Evolutionary conservation across 192 early-diverging fungal genomes (phyloP).

Genomic region (Rhizophagus prolifer): DNA sequence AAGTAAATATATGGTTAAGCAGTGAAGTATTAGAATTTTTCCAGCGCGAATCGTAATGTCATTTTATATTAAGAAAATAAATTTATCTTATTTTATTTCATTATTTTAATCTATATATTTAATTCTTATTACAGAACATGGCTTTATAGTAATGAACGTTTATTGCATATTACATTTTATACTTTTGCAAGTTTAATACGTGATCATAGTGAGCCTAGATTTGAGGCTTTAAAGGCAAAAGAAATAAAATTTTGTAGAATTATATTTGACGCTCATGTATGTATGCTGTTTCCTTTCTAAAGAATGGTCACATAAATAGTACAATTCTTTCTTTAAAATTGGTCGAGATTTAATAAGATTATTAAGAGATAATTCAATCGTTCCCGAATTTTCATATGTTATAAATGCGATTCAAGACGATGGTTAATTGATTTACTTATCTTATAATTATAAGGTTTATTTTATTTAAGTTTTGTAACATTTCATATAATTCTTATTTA

Average conservation of each 20-base stretch:
- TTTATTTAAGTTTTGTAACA: background rate
- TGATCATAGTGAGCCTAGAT: background rate
- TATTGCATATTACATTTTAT: constrained; percentile 14
- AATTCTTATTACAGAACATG: background rate
- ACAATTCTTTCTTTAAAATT: background rate
- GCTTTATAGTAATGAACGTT: constrained; percentile 5
- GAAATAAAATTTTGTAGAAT: constrained; percentile 4
- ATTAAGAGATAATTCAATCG: background rate
- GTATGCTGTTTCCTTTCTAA: background rate
- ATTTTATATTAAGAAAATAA: background rate
- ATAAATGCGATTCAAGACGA: background rate
- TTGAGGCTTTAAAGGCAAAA: background rate
- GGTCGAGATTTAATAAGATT: constrained; percentile 10
- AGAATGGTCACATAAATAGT: background rate
- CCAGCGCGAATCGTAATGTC: background rate
- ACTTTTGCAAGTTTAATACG: constrained; percentile 10
- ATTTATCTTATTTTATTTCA: background rate
- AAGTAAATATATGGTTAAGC: constrained; percentile 11
- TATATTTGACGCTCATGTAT: constrained; percentile 3
- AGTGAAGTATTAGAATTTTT: background rate
- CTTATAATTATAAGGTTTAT: background rate
- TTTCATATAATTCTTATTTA: background rate
- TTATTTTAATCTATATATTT: background rate
- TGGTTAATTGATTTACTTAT: background rate
- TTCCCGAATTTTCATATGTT: background rate